A percentile compares a stretch with the other conserved stretches of the same genome.
Conservation (phyloP, 1,284 basidiomycete genomes). For the Papiliotrema fonsecae region DNA sequence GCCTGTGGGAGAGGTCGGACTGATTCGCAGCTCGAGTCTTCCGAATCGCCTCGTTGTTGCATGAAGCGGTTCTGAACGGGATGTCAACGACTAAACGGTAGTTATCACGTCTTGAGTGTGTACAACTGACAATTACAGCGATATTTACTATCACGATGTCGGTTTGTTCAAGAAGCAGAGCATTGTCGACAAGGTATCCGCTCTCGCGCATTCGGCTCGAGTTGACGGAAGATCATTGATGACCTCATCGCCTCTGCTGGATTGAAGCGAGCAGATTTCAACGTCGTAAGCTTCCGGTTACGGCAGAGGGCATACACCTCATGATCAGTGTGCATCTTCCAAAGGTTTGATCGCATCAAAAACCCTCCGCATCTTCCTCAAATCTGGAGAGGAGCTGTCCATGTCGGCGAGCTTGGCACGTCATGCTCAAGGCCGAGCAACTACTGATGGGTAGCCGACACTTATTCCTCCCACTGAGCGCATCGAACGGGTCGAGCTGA, state of each 20-base stretch:
- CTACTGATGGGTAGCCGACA: constrained; percentile 53
- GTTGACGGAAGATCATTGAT: constrained; percentile 64
- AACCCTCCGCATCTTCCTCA: constrained; percentile 57
- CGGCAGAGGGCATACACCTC: constrained; percentile 6
- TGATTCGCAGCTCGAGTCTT: constrained; percentile 28
- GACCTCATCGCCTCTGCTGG: constrained; percentile 77
- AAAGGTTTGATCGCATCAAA: constrained; percentile 78
- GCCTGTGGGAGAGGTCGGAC: background rate
- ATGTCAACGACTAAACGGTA: constrained; percentile 34
- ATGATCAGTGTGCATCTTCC: constrained; percentile 68
- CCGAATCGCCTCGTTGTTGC: constrained; percentile 24
- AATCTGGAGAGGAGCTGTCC: constrained; percentile 57
- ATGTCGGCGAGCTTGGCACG: constrained; percentile 8
- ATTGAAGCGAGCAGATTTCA: constrained; percentile 66
- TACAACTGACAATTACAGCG: constrained; percentile 52
- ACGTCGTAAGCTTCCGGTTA: constrained; percentile 58
- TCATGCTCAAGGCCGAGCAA: background rate
- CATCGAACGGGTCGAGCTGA: constrained; percentile 58
- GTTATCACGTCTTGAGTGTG: background rate
- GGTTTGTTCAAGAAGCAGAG: constrained; percentile 67
- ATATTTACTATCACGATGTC: constrained; percentile 81
- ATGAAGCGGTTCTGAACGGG: constrained; percentile 30
- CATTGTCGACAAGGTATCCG: constrained; percentile 66
- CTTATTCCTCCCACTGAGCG: constrained; percentile 72
- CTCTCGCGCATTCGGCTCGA: background rate